phyloP scores from a whole-genome alignment of 2,329 filamentous ascomycete genomes.

The Sclerotinia sclerotiorum region DNA sequence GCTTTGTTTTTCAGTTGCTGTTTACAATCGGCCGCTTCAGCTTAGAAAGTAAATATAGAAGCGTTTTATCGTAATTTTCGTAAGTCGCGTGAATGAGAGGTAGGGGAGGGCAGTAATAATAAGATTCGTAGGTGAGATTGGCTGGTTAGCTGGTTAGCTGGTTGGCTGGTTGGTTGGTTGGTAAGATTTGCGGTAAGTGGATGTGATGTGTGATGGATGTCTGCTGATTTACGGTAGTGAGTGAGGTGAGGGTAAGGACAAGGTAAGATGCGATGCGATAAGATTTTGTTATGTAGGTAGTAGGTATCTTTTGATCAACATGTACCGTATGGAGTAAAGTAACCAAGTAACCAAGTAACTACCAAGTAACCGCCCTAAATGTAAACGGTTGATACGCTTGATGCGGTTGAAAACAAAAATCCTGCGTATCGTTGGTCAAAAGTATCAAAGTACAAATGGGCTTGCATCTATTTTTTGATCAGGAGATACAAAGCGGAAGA shows the following conservation, averaged over 20 bases:
- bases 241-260: not conserved
- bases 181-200: not conserved
- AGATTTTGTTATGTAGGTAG: slow-evolving; percentile 12
- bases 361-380: not conserved
- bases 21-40: not conserved
- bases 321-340: not conserved
- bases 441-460: not conserved
- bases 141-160: too few species aligned
- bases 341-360: too few species aligned
- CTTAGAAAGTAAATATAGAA: not conserved
- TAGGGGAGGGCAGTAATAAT: not conserved
- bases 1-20: not conserved
- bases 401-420: slow-evolving; percentile 8
- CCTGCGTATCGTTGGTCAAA: slow-evolving; percentile 4
- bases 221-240: not conserved
- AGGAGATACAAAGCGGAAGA: not conserved
- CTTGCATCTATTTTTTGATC: slow-evolving; percentile 13
- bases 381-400: slow-evolving; percentile 2
- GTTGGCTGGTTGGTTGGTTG: too few species aligned
- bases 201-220: not conserved
- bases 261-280: not conserved
- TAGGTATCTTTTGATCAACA: not conserved
- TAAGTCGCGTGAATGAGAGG: not conserved
- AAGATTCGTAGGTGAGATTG: not conserved
- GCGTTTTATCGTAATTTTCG: not conserved